Conservation (phyloP, 352 stramenopile species). For the Pythium grandisporangium region DNA sequence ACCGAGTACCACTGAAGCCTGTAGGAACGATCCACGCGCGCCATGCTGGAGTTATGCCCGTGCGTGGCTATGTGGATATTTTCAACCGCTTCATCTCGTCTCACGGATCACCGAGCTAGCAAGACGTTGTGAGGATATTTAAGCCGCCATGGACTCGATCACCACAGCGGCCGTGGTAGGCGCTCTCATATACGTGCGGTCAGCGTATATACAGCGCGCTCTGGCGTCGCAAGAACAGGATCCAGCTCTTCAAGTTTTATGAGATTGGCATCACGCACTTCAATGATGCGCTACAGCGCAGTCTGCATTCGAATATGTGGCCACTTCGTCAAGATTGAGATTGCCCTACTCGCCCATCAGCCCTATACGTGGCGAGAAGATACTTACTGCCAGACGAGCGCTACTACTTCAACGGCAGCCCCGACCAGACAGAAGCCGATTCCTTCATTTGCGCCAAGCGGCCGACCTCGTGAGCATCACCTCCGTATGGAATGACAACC, state of each 20-base stretch:
- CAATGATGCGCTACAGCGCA: constrained; percentile 17
- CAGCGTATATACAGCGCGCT: constrained; percentile 3
- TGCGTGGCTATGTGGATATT: constrained; percentile 38
- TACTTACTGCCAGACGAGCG: not conserved
- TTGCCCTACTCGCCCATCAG: not conserved
- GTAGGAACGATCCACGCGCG: constrained; percentile 68
- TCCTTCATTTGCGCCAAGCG: constrained; percentile 42
- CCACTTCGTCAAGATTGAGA: not conserved
- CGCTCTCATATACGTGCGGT: constrained; percentile 57
- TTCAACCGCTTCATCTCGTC: constrained; percentile 51
- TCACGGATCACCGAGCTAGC: constrained; percentile 17
- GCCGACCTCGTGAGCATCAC: constrained; percentile 75
- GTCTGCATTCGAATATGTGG: constrained; percentile 26
- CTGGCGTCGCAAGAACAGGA: constrained; percentile 46
- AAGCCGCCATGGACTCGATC: constrained; percentile 41
- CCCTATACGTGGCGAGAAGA: not conserved
- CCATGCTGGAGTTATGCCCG: constrained; percentile 54
- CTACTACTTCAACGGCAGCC: not conserved
- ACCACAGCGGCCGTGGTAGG: constrained; percentile 65
- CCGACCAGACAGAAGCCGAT: constrained; percentile 8
- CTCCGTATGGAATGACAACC: constrained; percentile 42
- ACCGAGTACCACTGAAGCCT: constrained; percentile 48
- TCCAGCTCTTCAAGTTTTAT: constrained; percentile 58
- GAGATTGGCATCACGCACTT: constrained; percentile 38
- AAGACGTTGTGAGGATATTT: constrained; percentile 10